Evolutionary conservation across 371 early-diverging fungal species (phyloP).

Genomic region (Mucor ambiguus): DNA sequence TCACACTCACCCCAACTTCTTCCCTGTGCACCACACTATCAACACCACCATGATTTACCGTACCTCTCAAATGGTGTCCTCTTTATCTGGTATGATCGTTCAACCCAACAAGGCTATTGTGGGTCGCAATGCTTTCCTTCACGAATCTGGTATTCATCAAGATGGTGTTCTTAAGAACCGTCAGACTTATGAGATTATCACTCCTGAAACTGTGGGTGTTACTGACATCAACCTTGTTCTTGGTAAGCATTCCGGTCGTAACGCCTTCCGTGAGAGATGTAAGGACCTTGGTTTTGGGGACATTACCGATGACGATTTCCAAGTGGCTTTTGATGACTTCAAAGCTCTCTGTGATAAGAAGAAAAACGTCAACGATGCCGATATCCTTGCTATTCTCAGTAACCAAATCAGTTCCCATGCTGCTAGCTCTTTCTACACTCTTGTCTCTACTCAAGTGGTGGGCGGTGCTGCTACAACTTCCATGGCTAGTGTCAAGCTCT

Average conservation of each 20-base stretch:
- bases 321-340: constrained; percentile 83
- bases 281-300: constrained; percentile 79
- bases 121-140: constrained; percentile 96
- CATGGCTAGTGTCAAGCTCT: constrained; percentile 76
- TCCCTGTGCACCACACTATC: constrained; percentile 87
- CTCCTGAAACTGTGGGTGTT: constrained; percentile 89
- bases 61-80: constrained; percentile 87
- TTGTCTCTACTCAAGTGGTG: constrained; percentile 74
- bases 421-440: constrained; percentile 47
- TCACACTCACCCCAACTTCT: constrained; percentile 82
- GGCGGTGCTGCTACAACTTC: constrained; percentile 70
- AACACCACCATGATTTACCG: constrained; percentile 87
- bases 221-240: constrained; percentile 84
- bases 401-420: constrained; percentile 55
- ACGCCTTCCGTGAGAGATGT: constrained; percentile 86
- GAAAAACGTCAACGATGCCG: constrained; percentile 90
- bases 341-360: constrained; percentile 91
- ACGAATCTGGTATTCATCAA: constrained; percentile 98
- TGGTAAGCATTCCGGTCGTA: constrained; percentile 96
- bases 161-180: constrained; percentile 96
- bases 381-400: constrained; percentile 82
- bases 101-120: constrained; percentile 98
- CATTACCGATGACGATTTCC: constrained; percentile 66
- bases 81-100: constrained; percentile 89
- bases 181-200: constrained; percentile 94